These are phyloP conservation scores for Kazachstania sp. DNA, from an alignment of 1,139 yeast species.

Conservation along the genomic window DNA sequence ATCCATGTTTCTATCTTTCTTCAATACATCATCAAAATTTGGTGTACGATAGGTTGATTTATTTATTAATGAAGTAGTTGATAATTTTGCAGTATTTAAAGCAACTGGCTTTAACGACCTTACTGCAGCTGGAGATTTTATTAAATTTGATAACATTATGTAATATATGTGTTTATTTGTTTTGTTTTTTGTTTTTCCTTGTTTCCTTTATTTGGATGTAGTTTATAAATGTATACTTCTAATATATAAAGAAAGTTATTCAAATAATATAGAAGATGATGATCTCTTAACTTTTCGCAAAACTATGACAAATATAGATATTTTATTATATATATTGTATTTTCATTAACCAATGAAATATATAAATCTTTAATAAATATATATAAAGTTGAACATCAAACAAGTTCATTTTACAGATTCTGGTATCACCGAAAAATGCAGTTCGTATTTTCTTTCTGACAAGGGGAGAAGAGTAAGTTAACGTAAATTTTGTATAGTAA, in stretches of 20 bases:
- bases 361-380: not conserved
- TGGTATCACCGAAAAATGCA: not conserved
- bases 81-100: constrained; percentile 3
- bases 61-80: constrained; percentile 6
- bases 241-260: not conserved
- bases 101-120: constrained; percentile 5
- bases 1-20: constrained; percentile 58
- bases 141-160: constrained; percentile 5
- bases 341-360: too few relatives aligned
- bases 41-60: constrained; percentile 73
- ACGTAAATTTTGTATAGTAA: not conserved
- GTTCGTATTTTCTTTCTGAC: not conserved
- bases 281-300: too few relatives aligned
- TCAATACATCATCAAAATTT: constrained; percentile 76
- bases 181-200: not conserved
- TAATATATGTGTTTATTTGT: not conserved
- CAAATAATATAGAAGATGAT: not conserved
- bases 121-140: constrained; percentile 2
- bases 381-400: not conserved
- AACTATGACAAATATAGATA: too few relatives aligned
- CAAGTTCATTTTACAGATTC: not conserved
- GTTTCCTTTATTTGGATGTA: not conserved
- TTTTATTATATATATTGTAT: too few relatives aligned
- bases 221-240: too few relatives aligned
- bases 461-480: not conserved